Conservation (phyloP, 2,329 filamentous ascomycete genomes). For the Apiospora sp. region DNA sequence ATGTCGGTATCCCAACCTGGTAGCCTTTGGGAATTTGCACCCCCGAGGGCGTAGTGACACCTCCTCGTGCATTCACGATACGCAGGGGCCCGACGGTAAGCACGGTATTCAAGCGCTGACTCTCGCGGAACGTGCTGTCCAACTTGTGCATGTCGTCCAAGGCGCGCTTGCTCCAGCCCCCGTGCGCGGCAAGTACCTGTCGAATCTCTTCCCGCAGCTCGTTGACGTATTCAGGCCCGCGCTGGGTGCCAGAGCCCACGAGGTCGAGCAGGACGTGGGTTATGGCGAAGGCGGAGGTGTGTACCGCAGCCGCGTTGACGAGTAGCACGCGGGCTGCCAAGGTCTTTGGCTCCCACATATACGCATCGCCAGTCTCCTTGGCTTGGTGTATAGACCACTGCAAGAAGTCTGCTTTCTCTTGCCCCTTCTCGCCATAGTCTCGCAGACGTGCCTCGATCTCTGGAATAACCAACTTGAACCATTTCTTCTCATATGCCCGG, state of each 20-base stretch:
- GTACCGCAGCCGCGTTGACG: constrained; percentile 49
- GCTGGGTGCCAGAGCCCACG: constrained; percentile 42
- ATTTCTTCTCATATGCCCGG: constrained; percentile 32
- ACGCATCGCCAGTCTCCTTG: constrained; percentile 31
- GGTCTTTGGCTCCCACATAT: constrained; percentile 31
- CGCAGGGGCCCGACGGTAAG: constrained; percentile 39
- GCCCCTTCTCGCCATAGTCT: constrained; percentile 19
- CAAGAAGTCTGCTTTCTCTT: constrained; percentile 33
- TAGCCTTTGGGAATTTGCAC: constrained; percentile 42
- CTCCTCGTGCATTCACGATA: constrained; percentile 36
- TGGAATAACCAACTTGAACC: constrained; percentile 29
- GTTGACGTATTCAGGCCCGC: constrained; percentile 44
- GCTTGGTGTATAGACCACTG: constrained; percentile 35
- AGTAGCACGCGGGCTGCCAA: constrained; percentile 42
- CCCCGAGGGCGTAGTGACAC: constrained; percentile 45
- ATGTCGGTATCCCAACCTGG: constrained; percentile 40
- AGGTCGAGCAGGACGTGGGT: constrained; percentile 52
- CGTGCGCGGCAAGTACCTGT: constrained; percentile 39
- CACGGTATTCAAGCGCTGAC: constrained; percentile 45
- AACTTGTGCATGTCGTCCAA: constrained; percentile 47
- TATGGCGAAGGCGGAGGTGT: constrained; percentile 46
- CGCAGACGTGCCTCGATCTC: constrained; percentile 35
- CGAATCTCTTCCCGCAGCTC: constrained; percentile 54
- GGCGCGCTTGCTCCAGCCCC: constrained; percentile 45
- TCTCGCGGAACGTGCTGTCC: constrained; percentile 52